Evolutionary conservation across 306 rosid species (phyloP).

Genomic region (Albizia julibrissin): DNA sequence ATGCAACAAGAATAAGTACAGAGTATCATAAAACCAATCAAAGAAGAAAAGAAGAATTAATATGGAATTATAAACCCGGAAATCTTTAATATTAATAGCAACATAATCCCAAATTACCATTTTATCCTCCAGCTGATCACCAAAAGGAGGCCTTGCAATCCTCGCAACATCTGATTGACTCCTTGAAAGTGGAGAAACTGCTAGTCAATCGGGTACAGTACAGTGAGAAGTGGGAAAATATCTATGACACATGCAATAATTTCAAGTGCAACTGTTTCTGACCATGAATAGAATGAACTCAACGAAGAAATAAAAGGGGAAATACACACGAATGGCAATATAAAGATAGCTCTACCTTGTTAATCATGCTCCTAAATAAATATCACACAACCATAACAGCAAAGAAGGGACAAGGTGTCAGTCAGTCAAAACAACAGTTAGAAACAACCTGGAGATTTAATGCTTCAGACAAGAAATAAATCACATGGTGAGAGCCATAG

Average conservation of each 20-base stretch:
- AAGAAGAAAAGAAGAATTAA: slow-evolving; percentile 23
- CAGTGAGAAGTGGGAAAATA: slow-evolving; percentile 24
- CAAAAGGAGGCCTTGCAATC: slow-evolving; percentile 48
- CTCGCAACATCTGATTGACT: slow-evolving; percentile 64
- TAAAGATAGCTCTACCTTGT: slow-evolving; percentile 28
- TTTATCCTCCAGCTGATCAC: slow-evolving; percentile 73
- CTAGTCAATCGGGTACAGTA: slow-evolving; percentile 36
- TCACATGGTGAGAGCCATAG: not conserved
- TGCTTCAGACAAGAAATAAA: slow-evolving; percentile 4
- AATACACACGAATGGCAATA: not conserved
- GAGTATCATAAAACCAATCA: slow-evolving; percentile 19
- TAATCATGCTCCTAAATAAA: slow-evolving; percentile 19
- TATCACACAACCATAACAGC: slow-evolving; percentile 19
- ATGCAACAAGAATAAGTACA: slow-evolving; percentile 30
- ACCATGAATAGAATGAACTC: slow-evolving; percentile 25
- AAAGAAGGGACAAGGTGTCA: not conserved
- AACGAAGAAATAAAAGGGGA: slow-evolving; percentile 28
- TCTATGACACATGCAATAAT: slow-evolving; percentile 1
- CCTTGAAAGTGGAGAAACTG: slow-evolving; percentile 67
- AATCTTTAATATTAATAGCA: slow-evolving; percentile 12
- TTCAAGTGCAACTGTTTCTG: slow-evolving; percentile 27
- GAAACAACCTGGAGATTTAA: not conserved
- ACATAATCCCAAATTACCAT: slow-evolving; percentile 54
- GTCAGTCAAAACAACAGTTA: slow-evolving; percentile 1
- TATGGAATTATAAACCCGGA: not conserved